Base-by-base conservation (phyloP, 257 asterid species). In the Apocynum venetum region DNA sequence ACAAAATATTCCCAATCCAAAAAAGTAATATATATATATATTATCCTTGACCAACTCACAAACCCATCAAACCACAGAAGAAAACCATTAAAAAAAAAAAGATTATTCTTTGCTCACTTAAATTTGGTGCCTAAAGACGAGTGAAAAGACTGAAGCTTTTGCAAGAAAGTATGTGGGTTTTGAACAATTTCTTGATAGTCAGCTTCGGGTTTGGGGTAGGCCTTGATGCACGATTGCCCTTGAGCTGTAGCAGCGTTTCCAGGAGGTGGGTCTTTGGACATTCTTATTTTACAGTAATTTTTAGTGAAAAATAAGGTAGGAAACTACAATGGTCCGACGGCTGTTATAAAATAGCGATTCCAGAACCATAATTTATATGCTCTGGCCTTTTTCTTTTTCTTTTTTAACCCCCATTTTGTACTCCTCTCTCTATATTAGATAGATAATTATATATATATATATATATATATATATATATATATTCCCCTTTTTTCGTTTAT, bases 201-300 rank as follows among this genome's bases (percentile, higher is more conserved):
- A 41, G 95, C 97, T 88, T 93, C 90, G 57, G 98, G 93, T 71
- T 87, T 90, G 76, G 98, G 98, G 86, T 90, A 93, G 75, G 83
- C 72, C 57, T 61, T 67, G 14, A 19, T 59, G 15, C 1, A 12
- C 59, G 61, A 59, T 59, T 55, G 78, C 75, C 64, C 60, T 46
- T 43, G 61, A 70, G 55, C 35, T 19, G 72, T 31, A 11, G 35
- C 73, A 35, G 87, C 81, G 46, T 77, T 80, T 75, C 78, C 84
- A 59, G 84, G 75, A 82, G 86, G 80, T 69, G 87, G 81, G 90
- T 84, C 83, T 86, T 82, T 78, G 60, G 88, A 86, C 96, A 92
- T 92, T 87, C 86, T 80, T 81, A 20, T 6, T 49, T 64, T 46
- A 25, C 55, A 1, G 48, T 70, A 14, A 36, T 25, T 61, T 60